Evolutionary conservation across 257 asterid genomes (phyloP), one percentile per base, ranked within the genome.

Genomic region (Ajuga chamaepitys): DNA sequence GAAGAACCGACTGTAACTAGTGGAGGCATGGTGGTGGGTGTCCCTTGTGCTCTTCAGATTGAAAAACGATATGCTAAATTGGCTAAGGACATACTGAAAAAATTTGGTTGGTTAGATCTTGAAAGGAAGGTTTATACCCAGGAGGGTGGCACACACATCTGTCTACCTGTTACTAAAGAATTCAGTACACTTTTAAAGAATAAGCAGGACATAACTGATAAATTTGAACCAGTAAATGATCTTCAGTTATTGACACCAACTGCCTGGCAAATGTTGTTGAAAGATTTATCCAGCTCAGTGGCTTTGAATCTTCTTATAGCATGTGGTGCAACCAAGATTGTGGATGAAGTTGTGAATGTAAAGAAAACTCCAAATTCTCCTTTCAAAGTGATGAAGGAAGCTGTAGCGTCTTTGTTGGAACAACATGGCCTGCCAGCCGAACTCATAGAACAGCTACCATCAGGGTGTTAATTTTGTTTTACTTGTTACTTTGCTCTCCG

Each of bases 41-140:
- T 77, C 7, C 82, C 83, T 67, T 81, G 75, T 76, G 86, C 85
- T 75, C 83, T 90, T 62, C 83, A 70, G 68, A 73, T 89, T 32
- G 86, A 75, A 75, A 90, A 78, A 70, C 80, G 80, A 70, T 70
- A 82, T 63, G 99, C 91, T 11, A 94, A 94, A 79, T 50, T 82
- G 52, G 96, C 75, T 5, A 94, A 94, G 81, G 97, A 94, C 70
- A 34, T 86, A 63, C 75, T 94, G 68, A 94, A 94, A 77, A 88
- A 77, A 9, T 76, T 88, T 66, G 92, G 95, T 58, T 94, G 99
- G 97, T 80, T 94, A 74, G 99, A 90, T 83, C 84, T 83, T 25
- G 82, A 74, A 57, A 88, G 97, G 82, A 86, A 90, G 79, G 97
- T 81, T 57, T 83, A 81, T 75, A 73, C 90, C 44, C 77, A 68